Base-by-base conservation (phyloP, 2,329 filamentous ascomycete genomes). In the Scedosporium minutisporum region DNA sequence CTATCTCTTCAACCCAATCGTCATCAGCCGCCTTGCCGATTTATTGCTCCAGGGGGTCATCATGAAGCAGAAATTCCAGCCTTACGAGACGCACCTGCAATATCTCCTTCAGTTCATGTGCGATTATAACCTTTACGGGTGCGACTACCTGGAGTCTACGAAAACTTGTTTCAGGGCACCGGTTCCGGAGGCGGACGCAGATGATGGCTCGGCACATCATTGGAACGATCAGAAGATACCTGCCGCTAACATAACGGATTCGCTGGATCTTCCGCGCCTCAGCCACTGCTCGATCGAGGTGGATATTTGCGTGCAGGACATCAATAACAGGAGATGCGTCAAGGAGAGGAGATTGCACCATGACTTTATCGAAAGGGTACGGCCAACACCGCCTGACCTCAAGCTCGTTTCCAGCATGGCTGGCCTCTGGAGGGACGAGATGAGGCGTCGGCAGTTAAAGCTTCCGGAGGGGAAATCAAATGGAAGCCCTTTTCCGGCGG, bases 21-120 rank as follows among this genome's bases (percentile, higher is more conserved):
- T 93, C 65, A 96, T 95, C 84, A 91, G 87, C n/a, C 85, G 93
- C 38, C 80, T 97, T 64, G 86, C 90, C 27, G 93, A 97, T 70
- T 80, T 99, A 58, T 80, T 99, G 51, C 87, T 90, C 18, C 92
- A 96, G 73, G 95, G 95, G 6, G 88, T 88, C 33, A 87, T 99
- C 53, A 84, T 97, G 84, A 90, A 90, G 71, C 84, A 83, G 64
- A 82, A 84, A 25, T 88, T 99, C 53, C 93, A 97, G 70, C 93
- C 95, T 0, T 96, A 95, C 71, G 95, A 99, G 75, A 92, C 90
- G 18, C 96, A 99, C 72, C 74, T 97, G 65, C 91, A 96, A 71
- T 97, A 93, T 72, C 77, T 97, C 7, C 81, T 95, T 9, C 96
- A 99, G 75, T 99, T 96, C 84, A 97, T 99, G 95, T 89, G 88